phyloP scores from a whole-genome alignment of 2,329 filamentous ascomycete species.

The Ilyonectria robusta region DNA sequence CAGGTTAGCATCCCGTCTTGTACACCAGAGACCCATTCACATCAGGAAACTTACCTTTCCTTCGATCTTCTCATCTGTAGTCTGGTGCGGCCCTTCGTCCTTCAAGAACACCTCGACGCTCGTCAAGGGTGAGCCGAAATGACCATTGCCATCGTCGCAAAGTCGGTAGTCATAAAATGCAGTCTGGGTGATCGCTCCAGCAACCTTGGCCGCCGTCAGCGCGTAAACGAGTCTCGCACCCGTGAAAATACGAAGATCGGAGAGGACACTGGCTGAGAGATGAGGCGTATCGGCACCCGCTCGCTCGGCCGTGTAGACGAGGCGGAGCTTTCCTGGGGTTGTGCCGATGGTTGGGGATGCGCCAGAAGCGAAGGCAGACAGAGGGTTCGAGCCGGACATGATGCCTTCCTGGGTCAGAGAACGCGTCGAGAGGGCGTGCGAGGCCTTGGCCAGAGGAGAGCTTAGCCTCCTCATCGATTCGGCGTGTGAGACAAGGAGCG shows the following conservation, averaged over 20 bases:
- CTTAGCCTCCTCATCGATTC: slow-evolving; percentile 72
- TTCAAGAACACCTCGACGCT: slow-evolving; percentile 83
- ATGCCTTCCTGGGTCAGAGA: slow-evolving; percentile 78
- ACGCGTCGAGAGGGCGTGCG: slow-evolving; percentile 80
- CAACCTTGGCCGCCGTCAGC: slow-evolving; percentile 85
- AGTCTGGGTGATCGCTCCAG: slow-evolving; percentile 90
- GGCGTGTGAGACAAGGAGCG: slow-evolving; percentile 77
- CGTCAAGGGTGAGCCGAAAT: slow-evolving; percentile 88
- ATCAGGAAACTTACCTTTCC: slow-evolving; percentile 70
- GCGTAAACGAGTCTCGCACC: slow-evolving; percentile 88
- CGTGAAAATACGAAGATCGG: slow-evolving; percentile 86
- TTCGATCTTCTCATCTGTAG: slow-evolving; percentile 71
- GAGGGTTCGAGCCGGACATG: slow-evolving; percentile 71
- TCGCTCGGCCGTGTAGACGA: slow-evolving; percentile 85
- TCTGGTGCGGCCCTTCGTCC: slow-evolving; percentile 72
- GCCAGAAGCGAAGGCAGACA: slow-evolving; percentile 69
- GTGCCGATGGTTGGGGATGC: slow-evolving; percentile 72
- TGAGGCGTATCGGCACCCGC: slow-evolving; percentile 73
- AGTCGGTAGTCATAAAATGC: slow-evolving; percentile 89
- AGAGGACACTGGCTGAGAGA: slow-evolving; percentile 78
- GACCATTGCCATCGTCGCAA: slow-evolving; percentile 59
- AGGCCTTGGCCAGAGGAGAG: slow-evolving; percentile 74
- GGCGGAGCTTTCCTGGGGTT: slow-evolving; percentile 80
- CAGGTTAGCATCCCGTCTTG: slow-evolving; percentile 28
- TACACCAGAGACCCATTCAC: too few species aligned